These are phyloP conservation scores for Magnaporthiopsis rhizophila DNA, from an alignment of 2,329 filamentous ascomycete genomes.

Conservation along the genomic window DNA sequence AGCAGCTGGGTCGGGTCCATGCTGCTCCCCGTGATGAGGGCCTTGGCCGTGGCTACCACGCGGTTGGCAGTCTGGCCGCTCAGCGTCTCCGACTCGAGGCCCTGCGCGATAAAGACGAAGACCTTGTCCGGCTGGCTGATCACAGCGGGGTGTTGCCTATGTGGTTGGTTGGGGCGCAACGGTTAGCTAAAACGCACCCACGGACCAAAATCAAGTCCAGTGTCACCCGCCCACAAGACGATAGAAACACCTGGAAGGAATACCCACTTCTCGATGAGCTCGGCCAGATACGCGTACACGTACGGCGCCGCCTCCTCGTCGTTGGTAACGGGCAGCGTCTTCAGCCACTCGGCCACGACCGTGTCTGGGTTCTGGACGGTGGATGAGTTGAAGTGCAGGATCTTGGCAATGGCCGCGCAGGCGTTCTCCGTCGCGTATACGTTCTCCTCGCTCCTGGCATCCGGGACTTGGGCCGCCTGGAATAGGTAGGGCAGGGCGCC, in stretches of 20 bases:
- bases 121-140: conserved; percentile 69
- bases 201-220: too few relatives aligned
- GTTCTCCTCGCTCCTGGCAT: conserved; percentile 84
- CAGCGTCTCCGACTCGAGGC: conserved; percentile 83
- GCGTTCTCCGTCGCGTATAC: conserved; percentile 97
- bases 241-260: conserved; percentile 1
- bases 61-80: conserved; percentile 74
- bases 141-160: conserved; percentile 78
- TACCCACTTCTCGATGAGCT: conserved; percentile 90
- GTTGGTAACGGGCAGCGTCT: conserved; percentile 84
- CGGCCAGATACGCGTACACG: conserved; percentile 83
- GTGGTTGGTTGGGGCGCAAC: background rate
- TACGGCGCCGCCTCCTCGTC: conserved; percentile 97
- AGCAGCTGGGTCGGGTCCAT: conserved; percentile 71
- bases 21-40: conserved; percentile 63
- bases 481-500: conserved; percentile 76
- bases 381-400: conserved; percentile 78
- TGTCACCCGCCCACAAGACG: background rate
- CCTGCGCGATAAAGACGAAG: conserved; percentile 79
- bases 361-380: conserved; percentile 70
- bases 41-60: conserved; percentile 71
- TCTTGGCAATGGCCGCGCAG: conserved; percentile 93
- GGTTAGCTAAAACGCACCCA: background rate
- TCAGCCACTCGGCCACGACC: conserved; percentile 77
- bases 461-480: conserved; percentile 70